Evolutionary conservation across 441 rosid species (phyloP), one percentile per base, ranked within the genome.

Genomic region (Breynia disticha): DNA sequence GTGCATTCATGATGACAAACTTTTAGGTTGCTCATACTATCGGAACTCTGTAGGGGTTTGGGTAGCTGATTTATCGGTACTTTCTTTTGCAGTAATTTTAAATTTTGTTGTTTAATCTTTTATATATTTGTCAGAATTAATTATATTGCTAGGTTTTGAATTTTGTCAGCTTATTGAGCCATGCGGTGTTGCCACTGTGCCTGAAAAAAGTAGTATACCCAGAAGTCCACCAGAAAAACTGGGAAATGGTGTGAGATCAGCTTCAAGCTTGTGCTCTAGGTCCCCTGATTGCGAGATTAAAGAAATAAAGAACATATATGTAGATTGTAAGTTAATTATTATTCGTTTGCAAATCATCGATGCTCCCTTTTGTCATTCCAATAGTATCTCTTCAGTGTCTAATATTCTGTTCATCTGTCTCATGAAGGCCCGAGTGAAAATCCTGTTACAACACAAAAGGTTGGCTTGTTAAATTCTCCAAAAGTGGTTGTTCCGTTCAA

Each of bases 231-330:
- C 84, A 18, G 72, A 61, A 67, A 81, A 76, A 62, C 53, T 47
- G 20, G 79, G 74, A 52, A 76, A 58, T 70, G 64, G 61, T 58
- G 41, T 67, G 49, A 79, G 81, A 66, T 65, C 73, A 19, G 55
- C 69, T 58, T 42, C 69, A 44, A 60, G 66, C 46, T 55, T 61
- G 52, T 51, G 71, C 17, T 72, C 79, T 20, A 51, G 60, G 51
- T 83, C 97, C 51, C 88, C 93, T 37, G 90, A 89, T 41, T 71
- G 62, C 45, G 96, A 83, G 49, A 63, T 70, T 15, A 83, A 79
- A 64, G 97, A 83, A 58, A 93, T 93, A 68, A 93, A 93, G 79
- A 93, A 82, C 77, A 93, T 93, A 67, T 93, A 89, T 47, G 76
- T 93, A 11, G 99, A 93, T 57, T 83, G 99, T 93, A 73, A 86